Percentiles rank a stretch among this genome's conserved stretches.
Conservation (phyloP, 257 asterid genomes). For the Jacaranda mimosifolia region DNA sequence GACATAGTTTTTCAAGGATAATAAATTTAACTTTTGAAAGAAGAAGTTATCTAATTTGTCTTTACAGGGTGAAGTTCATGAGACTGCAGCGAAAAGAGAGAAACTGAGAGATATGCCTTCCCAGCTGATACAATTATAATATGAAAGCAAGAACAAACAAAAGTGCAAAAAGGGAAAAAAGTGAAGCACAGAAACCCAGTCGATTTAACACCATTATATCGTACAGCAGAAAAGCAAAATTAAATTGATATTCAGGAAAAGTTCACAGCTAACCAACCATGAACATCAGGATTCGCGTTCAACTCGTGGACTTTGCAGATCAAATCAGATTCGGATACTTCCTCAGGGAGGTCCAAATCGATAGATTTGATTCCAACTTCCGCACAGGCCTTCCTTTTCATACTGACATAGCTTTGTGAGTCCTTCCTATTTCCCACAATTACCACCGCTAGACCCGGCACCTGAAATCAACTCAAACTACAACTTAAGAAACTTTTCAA, state of each 20-base stretch:
- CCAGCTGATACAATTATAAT: too few relatives aligned
- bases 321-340: constrained; percentile 76
- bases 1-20: constrained; percentile 1
- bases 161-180: background rate
- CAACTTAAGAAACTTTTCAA: constrained; percentile 3
- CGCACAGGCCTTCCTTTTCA: constrained; percentile 96
- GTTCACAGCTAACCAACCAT: constrained; percentile 62
- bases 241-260: constrained; percentile 4
- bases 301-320: constrained; percentile 81
- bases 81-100: background rate
- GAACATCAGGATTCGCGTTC: constrained; percentile 88
- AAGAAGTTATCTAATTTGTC: background rate
- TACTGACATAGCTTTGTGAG: constrained; percentile 90
- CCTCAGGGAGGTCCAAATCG: constrained; percentile 87
- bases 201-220: background rate
- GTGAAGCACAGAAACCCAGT: background rate
- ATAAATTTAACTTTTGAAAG: constrained; percentile 4
- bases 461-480: constrained; percentile 58
- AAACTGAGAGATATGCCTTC: background rate
- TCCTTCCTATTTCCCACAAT: constrained; percentile 92
- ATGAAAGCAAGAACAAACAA: background rate
- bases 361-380: constrained; percentile 88
- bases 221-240: background rate
- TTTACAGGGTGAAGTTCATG: background rate
- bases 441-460: constrained; percentile 94